Percentiles rank a stretch among this genome's conserved stretches.
These are phyloP conservation scores for Yamadazyma paraphyllophila DNA, from an alignment of 805 yeast genomes.

Conservation along the genomic window DNA sequence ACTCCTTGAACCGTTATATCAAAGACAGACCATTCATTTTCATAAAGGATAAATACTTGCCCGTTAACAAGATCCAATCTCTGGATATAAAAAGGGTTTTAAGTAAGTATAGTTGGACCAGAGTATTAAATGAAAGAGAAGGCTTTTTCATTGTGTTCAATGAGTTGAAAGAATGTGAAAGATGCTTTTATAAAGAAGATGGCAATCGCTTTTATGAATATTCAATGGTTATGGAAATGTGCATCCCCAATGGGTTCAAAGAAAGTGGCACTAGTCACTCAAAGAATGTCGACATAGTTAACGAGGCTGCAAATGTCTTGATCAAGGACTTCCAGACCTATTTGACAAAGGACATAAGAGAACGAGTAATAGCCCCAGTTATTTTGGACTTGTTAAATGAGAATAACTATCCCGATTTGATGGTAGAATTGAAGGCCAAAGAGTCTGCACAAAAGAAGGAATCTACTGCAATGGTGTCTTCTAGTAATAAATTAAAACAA, in stretches of 20 bases:
- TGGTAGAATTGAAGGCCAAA: constrained; percentile 34
- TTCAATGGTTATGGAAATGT: constrained; percentile 56
- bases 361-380: constrained; percentile 66
- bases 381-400: constrained; percentile 61
- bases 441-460: constrained; percentile 18
- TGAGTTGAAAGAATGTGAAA: constrained; percentile 53
- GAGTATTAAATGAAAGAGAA: constrained; percentile 56
- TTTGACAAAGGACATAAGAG: constrained; percentile 69
- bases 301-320: constrained; percentile 58
- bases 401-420: constrained; percentile 52
- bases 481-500: constrained; percentile 20
- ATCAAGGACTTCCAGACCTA: constrained; percentile 63
- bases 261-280: not conserved
- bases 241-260: constrained; percentile 45
- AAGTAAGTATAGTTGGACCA: constrained; percentile 60
- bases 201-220: constrained; percentile 50
- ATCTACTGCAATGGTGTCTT: constrained; percentile 11
- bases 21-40: constrained; percentile 58
- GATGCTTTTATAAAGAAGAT: constrained; percentile 60
- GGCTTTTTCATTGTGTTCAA: constrained; percentile 78
- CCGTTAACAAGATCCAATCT: constrained; percentile 46
- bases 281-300: constrained; percentile 36
- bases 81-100: constrained; percentile 60
- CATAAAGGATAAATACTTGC: constrained; percentile 50
- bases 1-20: constrained; percentile 47